Conservation (phyloP, 179 eudicot genomes). For the Dionaea muscipula region DNA sequence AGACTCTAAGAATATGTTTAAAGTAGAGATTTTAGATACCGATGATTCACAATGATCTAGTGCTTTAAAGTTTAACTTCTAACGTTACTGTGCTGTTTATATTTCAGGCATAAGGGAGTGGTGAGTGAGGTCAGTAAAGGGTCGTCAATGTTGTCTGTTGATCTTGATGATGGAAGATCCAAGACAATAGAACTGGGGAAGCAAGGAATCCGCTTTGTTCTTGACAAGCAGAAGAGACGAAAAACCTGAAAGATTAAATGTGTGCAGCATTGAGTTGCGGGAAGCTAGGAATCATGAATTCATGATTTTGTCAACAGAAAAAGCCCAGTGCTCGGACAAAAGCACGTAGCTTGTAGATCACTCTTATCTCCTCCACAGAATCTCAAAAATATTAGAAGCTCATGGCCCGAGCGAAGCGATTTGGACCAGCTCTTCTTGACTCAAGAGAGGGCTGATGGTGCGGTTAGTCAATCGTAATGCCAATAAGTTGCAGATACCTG, state of each 20-base stretch:
- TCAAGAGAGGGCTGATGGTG: too few relatives aligned
- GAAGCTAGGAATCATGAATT: not conserved
- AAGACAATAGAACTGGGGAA: constrained; percentile 65
- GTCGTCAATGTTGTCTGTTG: constrained; percentile 43
- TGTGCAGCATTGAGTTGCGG: not conserved
- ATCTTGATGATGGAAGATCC: constrained; percentile 69
- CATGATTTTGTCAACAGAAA: too few relatives aligned
- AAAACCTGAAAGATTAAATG: constrained; percentile 14
- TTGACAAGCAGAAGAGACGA: constrained; percentile 53
- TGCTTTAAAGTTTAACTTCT: constrained; percentile 2
- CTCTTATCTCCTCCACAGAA: too few relatives aligned
- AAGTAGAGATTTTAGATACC: too few relatives aligned
- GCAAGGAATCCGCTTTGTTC: constrained; percentile 75
- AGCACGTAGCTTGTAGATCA: too few relatives aligned
- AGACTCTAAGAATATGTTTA: too few relatives aligned
- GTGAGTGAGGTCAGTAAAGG: constrained; percentile 60
- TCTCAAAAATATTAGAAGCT: too few relatives aligned
- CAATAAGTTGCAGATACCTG: too few relatives aligned
- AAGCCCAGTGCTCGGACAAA: too few relatives aligned
- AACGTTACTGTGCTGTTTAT: not conserved
- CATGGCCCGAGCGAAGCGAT: too few relatives aligned
- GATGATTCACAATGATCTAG: not conserved
- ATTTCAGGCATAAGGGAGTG: constrained; percentile 64
- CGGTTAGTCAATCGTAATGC: too few relatives aligned
- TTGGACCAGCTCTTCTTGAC: too few relatives aligned